These are phyloP conservation scores for Chlamydomonas schloesseri DNA, from an alignment of 139 green algal species.

Conservation along the genomic window DNA sequence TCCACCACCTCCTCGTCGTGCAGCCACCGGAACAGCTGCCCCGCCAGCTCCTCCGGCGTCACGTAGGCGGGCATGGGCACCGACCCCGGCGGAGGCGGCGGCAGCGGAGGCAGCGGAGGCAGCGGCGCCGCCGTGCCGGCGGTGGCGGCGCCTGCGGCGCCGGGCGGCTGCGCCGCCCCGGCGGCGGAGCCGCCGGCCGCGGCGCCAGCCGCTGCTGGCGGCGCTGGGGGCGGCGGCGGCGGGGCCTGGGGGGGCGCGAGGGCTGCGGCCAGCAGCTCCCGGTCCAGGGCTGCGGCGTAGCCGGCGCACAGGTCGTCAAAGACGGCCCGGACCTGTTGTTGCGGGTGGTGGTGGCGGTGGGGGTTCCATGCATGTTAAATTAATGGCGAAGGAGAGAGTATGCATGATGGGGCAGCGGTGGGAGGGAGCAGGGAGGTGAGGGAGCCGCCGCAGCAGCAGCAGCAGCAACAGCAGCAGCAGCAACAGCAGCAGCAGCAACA, in stretches of 20 bases:
- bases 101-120: background rate
- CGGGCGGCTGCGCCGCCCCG: background rate
- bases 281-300: background rate
- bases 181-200: background rate
- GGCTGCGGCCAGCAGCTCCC: background rate
- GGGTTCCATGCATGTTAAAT: too few species aligned
- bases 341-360: too few species aligned
- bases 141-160: background rate
- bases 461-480: too few species aligned
- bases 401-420: too few species aligned
- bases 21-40: slow-evolving; percentile 59
- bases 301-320: slow-evolving; percentile 24
- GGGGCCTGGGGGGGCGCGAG: background rate
- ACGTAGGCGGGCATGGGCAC: slow-evolving; percentile 41
- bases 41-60: slow-evolving; percentile 32
- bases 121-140: too few species aligned
- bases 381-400: too few species aligned
- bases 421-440: too few species aligned
- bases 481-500: too few species aligned
- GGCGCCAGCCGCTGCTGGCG: background rate
- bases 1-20: slow-evolving; percentile 71
- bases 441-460: too few species aligned
- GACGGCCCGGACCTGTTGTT: background rate
- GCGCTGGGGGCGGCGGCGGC: background rate
- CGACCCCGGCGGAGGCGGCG: background rate